Evolutionary conservation across 1,284 basidiomycete genomes (phyloP), one percentile per base, ranked within the genome.

Genomic region (Microbotryomycetes sp.): DNA sequence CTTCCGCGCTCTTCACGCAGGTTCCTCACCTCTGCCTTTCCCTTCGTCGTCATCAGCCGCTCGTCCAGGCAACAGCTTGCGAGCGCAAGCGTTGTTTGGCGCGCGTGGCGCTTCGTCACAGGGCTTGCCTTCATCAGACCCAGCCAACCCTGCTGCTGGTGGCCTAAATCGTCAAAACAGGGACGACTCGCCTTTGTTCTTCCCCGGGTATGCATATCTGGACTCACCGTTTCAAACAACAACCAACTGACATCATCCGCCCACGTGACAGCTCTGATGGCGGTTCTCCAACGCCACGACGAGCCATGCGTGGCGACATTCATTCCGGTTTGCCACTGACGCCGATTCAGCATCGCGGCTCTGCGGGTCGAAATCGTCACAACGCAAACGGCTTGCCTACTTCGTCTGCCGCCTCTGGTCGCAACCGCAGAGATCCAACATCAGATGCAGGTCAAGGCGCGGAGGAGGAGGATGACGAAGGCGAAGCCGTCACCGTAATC

Each of bases 401-500:
- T 14, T 65, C 58, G 56, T 64, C 36, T 54, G 66, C 23, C 60
- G 60, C 36, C 54, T 56, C 56, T 61, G 57, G 54, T 6, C 46
- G 31, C 29, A 52, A 22, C 23, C 57, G 56, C n/a, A 57, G 47
- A n/a, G 64, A 36, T 50, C 61, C 63, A 4, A 47, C 67, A 9
- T 64, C 62, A 22, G 48, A 56, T 32, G 60, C 50, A 14, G 58
- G 67, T 19, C 63, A 62, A 15, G 60, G 51, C n/a, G 58, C 54
- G 42, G 47, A 46, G 36, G 67, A 61, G 5, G 60, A 62, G 19
- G 69, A 67, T 16, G 74, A 71, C 15, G 73, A 71, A 82, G 73
- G 89, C 64, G 87, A 88, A 63, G 86, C 89, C 53, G 76, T 77
- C 63, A 88, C 89, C 62, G 91, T 87, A 26, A 91, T 97, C 69